A percentile compares a stretch with the other conserved stretches of the same genome.
Conservation (phyloP, 257 asterid genomes). For the Prunella vulgaris region DNA sequence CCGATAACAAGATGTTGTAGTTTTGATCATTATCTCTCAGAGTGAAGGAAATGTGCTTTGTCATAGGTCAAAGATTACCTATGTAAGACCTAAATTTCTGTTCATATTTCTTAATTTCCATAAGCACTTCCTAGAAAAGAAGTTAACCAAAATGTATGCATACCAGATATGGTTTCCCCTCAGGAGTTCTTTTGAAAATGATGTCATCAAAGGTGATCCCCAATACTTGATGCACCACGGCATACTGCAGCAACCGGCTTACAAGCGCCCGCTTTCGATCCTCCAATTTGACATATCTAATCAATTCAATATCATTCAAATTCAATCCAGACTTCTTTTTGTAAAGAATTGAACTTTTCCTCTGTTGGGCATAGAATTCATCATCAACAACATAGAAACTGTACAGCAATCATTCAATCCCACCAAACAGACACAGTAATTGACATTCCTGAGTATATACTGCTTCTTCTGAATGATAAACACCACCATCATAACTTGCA, state of each 20-base stretch:
- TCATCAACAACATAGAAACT: no score
- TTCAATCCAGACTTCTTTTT: no score
- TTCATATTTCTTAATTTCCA: not conserved
- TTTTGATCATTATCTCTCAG: not conserved
- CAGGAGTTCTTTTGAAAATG: slow-evolving; percentile 46
- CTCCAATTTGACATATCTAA: slow-evolving; percentile 65
- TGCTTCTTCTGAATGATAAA: no score
- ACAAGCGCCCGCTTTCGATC: slow-evolving; percentile 67
- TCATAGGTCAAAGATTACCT: not conserved
- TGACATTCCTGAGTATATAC: no score
- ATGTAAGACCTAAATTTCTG: no score
- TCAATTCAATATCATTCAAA: slow-evolving; percentile 24
- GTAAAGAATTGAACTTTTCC: not conserved
- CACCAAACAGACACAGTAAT: no score
- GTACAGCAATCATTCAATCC: no score
- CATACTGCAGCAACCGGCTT: slow-evolving; percentile 78
- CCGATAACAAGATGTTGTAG: not conserved
- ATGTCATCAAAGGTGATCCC: slow-evolving; percentile 56
- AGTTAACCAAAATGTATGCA: no score
- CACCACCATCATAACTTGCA: no score
- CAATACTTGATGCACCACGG: slow-evolving; percentile 51
- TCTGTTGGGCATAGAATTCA: no score
- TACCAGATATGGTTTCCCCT: slow-evolving; percentile 84
- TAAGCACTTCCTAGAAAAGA: no score
- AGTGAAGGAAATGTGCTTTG: no score